Evolutionary conservation across 2,329 filamentous ascomycete species (phyloP).

Genomic region (Diaporthe vexans): DNA sequence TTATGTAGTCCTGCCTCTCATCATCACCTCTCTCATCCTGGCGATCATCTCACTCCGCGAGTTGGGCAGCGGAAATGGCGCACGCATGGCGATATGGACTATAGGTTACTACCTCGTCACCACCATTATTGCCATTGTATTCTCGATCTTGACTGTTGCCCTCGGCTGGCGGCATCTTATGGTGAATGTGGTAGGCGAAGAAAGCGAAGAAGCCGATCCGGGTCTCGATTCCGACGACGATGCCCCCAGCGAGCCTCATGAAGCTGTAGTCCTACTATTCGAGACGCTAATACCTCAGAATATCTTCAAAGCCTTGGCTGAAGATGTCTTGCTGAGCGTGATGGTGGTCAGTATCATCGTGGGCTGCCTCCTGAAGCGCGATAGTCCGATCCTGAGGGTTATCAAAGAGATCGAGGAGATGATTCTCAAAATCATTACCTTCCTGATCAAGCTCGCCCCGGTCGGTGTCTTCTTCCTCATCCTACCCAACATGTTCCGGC

Average conservation of each 20-base stretch:
- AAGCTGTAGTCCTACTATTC: conserved; percentile 63
- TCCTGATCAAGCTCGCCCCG: conserved; percentile 63
- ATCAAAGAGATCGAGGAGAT: conserved; percentile 63
- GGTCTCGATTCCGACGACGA: conserved; percentile 12
- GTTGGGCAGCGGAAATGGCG: conserved; percentile 58
- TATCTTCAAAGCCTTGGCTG: conserved; percentile 60
- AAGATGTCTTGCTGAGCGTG: conserved; percentile 61
- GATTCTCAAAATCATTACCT: conserved; percentile 60
- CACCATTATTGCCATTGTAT: conserved; percentile 62
- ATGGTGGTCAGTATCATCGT: conserved; percentile 62
- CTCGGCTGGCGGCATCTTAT: conserved; percentile 64
- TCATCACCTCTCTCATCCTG: conserved; percentile 66
- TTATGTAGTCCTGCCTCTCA: conserved; percentile 62
- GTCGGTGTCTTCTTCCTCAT: conserved; percentile 69
- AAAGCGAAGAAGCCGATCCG: conserved; percentile 48
- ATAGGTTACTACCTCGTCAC: conserved; percentile 65
- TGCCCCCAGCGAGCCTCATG: conserved; percentile 50
- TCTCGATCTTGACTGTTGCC: conserved; percentile 60
- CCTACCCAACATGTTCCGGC: conserved; percentile 63
- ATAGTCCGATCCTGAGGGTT: conserved; percentile 57
- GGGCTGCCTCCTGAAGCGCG: conserved; percentile 60
- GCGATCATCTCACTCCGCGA: conserved; percentile 62
- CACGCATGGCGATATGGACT: conserved; percentile 61
- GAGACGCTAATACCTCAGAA: conserved; percentile 64
- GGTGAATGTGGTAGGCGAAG: conserved; percentile 49